Percentiles rank a stretch among this genome's conserved stretches.
These are phyloP conservation scores for Globisporangium viniferum DNA, from an alignment of 352 stramenopile species.

Conservation along the genomic window DNA sequence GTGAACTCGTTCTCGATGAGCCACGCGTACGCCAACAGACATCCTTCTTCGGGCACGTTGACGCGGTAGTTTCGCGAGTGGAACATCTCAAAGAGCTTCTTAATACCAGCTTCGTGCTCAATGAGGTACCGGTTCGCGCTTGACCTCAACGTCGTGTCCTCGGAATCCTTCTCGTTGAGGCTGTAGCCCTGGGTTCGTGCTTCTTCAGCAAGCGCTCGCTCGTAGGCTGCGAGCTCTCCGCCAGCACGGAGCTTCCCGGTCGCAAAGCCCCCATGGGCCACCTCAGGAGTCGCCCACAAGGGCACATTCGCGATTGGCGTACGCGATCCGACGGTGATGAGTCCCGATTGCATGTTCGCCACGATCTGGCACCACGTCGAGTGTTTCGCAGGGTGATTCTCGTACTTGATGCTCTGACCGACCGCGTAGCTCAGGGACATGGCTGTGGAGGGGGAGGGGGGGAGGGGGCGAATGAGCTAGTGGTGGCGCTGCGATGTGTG, in stretches of 20 bases:
- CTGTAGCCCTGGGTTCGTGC: background rate
- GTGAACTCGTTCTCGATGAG: constrained; percentile 10
- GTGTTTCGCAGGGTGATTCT: constrained; percentile 4
- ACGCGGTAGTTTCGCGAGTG: constrained; percentile 20
- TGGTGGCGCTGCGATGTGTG: background rate
- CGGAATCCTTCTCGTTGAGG: background rate
- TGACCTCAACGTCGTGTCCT: background rate
- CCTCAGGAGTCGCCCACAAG: constrained; percentile 20
- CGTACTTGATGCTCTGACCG: constrained; percentile 10
- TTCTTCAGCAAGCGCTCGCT: constrained; percentile 7
- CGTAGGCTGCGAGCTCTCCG: background rate
- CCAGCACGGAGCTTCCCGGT: constrained; percentile 7
- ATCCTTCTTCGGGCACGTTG: constrained; percentile 18
- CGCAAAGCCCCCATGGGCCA: constrained; percentile 15
- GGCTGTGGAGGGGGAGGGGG: background rate
- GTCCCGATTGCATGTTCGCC: constrained; percentile 11
- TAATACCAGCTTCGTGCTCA: background rate
- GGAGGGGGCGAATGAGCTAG: background rate
- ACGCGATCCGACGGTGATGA: constrained; percentile 9
- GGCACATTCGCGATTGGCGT: background rate
- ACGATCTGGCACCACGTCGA: constrained; percentile 11
- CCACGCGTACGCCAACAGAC: constrained; percentile 22
- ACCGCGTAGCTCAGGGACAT: constrained; percentile 21
- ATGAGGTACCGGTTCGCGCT: constrained; percentile 6
- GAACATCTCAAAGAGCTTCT: constrained; percentile 13